Conservation (phyloP, 2,329 filamentous ascomycete genomes). For the Hymenoscyphus albidus region DNA sequence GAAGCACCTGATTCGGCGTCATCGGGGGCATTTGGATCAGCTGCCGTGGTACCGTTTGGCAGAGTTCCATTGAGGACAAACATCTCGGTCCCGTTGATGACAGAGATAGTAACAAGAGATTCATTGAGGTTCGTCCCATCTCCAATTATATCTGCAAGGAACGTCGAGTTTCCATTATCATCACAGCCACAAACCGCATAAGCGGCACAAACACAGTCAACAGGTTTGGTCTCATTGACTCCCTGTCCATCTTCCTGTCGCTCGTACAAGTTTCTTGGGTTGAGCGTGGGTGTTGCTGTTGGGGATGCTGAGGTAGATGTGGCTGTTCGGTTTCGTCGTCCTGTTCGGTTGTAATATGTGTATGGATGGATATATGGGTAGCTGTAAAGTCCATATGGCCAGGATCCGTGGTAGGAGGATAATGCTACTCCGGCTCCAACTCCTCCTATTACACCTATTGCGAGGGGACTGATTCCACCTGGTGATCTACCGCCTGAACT, state of each 20-base stretch:
- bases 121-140: conserved; percentile 61
- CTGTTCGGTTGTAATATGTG: conserved; percentile 45
- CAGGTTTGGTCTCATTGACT: conserved; percentile 55
- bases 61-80: conserved; percentile 75
- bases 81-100: conserved; percentile 59
- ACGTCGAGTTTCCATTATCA: conserved; percentile 57
- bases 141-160: conserved; percentile 60
- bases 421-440: conserved; percentile 36
- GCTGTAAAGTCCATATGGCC: conserved; percentile 60
- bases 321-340: conserved; percentile 19
- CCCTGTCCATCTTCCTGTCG: conserved; percentile 30
- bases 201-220: conserved; percentile 57
- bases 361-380: conserved; percentile 58
- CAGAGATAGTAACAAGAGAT: conserved; percentile 56
- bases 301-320: conserved; percentile 40
- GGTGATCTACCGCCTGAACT: conserved; percentile 47
- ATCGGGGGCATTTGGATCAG: conserved; percentile 40
- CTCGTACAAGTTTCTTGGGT: conserved; percentile 2
- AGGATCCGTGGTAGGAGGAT: conserved; percentile 47
- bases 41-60: conserved; percentile 60
- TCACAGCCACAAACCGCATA: conserved; percentile 64
- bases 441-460: conserved; percentile 43
- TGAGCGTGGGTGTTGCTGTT: conserved; percentile 28
- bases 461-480: conserved; percentile 47
- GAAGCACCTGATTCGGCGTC: conserved; percentile 28